Base-by-base conservation (phyloP, 495 filamentous ascomycete species). In the Neurospora pannonica region DNA sequence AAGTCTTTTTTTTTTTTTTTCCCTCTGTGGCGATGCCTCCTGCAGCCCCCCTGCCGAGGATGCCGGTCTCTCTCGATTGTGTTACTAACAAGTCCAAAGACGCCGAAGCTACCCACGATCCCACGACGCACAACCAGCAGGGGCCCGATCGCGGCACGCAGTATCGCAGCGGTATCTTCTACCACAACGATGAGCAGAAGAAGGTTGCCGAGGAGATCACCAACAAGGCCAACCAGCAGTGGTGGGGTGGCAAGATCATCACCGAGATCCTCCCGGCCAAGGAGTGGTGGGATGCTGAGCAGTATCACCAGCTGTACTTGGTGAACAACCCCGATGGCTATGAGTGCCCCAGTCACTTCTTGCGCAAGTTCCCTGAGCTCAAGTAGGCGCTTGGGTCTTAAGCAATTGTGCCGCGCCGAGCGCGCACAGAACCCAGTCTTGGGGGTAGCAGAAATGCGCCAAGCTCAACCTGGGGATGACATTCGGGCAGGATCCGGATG, bases 61-160 rank as follows among this genome's bases (percentile, higher is more conserved):
- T 17, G 39, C 39, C 9, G 39, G 5, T 46, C 19, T 46, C 73
- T n/a, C 73, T 39, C 9, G 69, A 28, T 43, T 36, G 43, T 34
- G 24, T 31, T n/a, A 7, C 28, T 70, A 40, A 62, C 71, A 74
- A 38, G 15, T 21, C 28, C 19, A 46, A 75, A 92, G 90, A 99
- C 81, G 95, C 97, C 81, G 96, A 99, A 88, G 91, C 94, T 21
- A 88, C 97, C 39, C 96, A 99, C 87, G 96, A 99, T 83, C 94
- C 96, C 40, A 97, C 96, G 3, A 97, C 94, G 5, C 72, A 78
- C 46, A 92, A 98, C 85, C 86, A 89, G 3, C 96, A 99, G 81
- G 96, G 97, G 15, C 90, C 90, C 15, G 96, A 99, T 81, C 77
- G 87, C 13, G 96, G 96, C 13, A 88, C 92, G 2, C 96, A 99